Evolutionary conservation across 2,329 filamentous ascomycete genomes (phyloP), one percentile per base, ranked within the genome.

Genomic region (Exserohilum turcica): DNA sequence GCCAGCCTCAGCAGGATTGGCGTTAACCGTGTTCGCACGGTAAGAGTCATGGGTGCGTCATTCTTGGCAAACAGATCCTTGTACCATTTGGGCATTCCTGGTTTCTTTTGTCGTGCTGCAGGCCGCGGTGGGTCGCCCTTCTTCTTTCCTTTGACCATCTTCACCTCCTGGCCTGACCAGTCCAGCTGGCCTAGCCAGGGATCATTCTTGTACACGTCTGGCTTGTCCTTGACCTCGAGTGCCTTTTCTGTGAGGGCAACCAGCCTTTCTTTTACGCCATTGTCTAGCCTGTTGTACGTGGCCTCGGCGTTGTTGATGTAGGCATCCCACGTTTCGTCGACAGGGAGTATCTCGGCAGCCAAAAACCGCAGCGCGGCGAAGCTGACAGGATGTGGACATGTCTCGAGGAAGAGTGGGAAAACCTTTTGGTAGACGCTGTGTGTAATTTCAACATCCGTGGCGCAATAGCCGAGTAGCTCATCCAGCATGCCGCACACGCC

Each of bases 61-160:
- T 77, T 87, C 51, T 86, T 91, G 1, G 82, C 65, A 64, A 95
- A 96, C 1, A 99, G 79, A 71, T 92, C 91, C 68, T 94, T 97
- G 77, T 96, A 99, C 94, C 94, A 99, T 60, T 89, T 83, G 0
- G 94, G 94, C 89, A 90, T 94, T 12, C 94, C 94, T 0, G 93
- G 92, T 77, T 89, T 91, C 80, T 97, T 99, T 72, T 99, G 94
- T 39, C 89, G 82, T 9, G 87, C 87, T 6, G 87, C 89, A 27
- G 88, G 91, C 38, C 91, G 82, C 2, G 89, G 88, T 9, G 88
- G 86, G 50, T 95, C 91, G 8, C 78, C 80, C 73, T 96, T 97
- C 75, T 89, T 92, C 78, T 94, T 97, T 3, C 88, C 89, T 72
- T 97, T 97, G 18, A 86, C 87, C 89, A 93, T 94, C 70, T 85